Conservation (phyloP, 2,329 filamentous ascomycete genomes). For the Ophiostoma sp. region DNA sequence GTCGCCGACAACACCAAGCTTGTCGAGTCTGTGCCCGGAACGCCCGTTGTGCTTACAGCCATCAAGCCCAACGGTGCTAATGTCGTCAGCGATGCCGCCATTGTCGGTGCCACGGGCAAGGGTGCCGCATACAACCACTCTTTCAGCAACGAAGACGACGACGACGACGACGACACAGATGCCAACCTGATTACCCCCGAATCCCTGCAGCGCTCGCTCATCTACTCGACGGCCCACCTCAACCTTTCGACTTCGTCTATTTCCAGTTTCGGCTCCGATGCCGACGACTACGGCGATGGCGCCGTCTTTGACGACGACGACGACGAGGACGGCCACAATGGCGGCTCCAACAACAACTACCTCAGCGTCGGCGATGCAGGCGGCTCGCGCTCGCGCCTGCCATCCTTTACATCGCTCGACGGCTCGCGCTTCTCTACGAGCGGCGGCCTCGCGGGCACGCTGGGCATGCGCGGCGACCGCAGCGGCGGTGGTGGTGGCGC, state of each 20-base stretch:
- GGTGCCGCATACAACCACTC: constrained; percentile 41
- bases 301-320: constrained; percentile 37
- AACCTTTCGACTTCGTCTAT: constrained; percentile 52
- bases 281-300: constrained; percentile 50
- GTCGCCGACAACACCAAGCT: constrained; percentile 55
- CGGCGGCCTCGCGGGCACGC: constrained; percentile 13
- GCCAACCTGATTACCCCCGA: constrained; percentile 40
- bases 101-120: constrained; percentile 48
- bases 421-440: constrained; percentile 44
- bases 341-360: constrained; percentile 25
- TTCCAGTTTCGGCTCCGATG: constrained; percentile 54
- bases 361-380: constrained; percentile 25
- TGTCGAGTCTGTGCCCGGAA: not conserved
- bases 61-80: constrained; percentile 37
- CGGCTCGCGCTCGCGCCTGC: constrained; percentile 57
- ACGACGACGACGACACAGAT: constrained; percentile 35
- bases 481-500: constrained; percentile 1
- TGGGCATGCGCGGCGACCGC: not conserved
- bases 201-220: constrained; percentile 49
- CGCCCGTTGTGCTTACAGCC: constrained; percentile 40
- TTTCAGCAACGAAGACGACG: constrained; percentile 38
- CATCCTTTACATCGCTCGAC: constrained; percentile 70
- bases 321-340: constrained; percentile 33
- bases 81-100: constrained; percentile 39
- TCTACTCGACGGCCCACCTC: constrained; percentile 50